Evolutionary conservation across 805 yeast species (phyloP), one percentile per base, ranked within the genome.

Genomic region (Kregervanrija delftensis): DNA sequence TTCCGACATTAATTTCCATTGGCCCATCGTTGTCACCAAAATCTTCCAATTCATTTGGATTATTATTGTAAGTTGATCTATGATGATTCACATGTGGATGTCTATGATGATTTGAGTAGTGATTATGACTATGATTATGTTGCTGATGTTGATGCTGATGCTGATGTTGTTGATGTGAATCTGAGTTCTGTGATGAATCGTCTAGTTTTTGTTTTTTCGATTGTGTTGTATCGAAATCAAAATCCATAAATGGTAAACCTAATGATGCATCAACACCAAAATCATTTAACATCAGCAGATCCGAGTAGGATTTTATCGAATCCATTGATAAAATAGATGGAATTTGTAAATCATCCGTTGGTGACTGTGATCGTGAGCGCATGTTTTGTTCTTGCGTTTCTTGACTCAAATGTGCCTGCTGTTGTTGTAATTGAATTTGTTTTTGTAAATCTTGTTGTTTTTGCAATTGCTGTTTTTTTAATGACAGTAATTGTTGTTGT

Each of bases 231-330:
- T 58, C 65, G 17, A 67, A 55, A 41, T 66, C 72, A 56, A 72
- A 67, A 43, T 77, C 83, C 45, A 84, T 62, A 54, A 83, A 72
- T 2, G 86, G 88, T 44, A 85, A 64, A 1, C 91, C 91, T 35
- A 84, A 64, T 0, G 91, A 85, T 1, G 88, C 91, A 64, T 85
- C 93, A 3, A 87, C 87, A n/a, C 83, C 85, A 60, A 81, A 83
- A 46, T 82, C 88, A 45, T 59, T 61, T 35, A 63, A 34, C 63
- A 63, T 59, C 41, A 64, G 40, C 31, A 63, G 44, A 45, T 63
- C 67, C 2, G 61, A 49, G 36, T 57, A 57, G 2, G 65, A 57
- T 16, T 58, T 56, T 14, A 51, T 42, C 16, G 28, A 43, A 39
- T 28, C 11, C 32, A 13, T 37, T 35, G 46, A 12, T n/a, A 35